A percentile compares a stretch with the other conserved stretches of the same genome.
Evolutionary conservation across 495 filamentous ascomycete species (phyloP).

Genomic region (Platismatia glauca): DNA sequence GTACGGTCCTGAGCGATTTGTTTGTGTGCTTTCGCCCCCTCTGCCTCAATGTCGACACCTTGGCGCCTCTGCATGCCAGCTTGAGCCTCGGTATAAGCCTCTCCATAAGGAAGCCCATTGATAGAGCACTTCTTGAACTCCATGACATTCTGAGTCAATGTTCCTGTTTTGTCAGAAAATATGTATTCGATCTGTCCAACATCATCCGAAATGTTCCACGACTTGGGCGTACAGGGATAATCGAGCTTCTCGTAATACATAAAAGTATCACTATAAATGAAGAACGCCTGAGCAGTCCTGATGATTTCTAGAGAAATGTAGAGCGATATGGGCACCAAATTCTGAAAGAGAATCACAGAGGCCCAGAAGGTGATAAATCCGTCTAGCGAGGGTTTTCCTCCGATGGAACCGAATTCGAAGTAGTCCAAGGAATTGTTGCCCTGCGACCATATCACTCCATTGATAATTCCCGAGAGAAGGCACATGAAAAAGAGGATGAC

Average conservation of each 20-base stretch:
- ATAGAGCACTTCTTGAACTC: constrained; percentile 98
- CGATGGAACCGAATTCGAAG: constrained; percentile 85
- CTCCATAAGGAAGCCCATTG: constrained; percentile 89
- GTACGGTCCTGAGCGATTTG: constrained; percentile 72
- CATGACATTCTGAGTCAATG: constrained; percentile 98
- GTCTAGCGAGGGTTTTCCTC: constrained; percentile 63
- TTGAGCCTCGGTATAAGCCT: constrained; percentile 95
- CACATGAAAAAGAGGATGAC: constrained; percentile 85
- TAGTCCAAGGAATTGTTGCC: constrained; percentile 62
- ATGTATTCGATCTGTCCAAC: constrained; percentile 99
- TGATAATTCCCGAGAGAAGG: constrained; percentile 70
- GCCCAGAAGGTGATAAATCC: constrained; percentile 97
- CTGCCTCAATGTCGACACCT: constrained; percentile 76
- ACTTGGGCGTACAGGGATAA: constrained; percentile 91
- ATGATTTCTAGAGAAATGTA: constrained; percentile 98
- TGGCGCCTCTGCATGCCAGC: constrained; percentile 88
- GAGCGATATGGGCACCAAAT: constrained; percentile 95
- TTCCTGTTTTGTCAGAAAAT: constrained; percentile 99
- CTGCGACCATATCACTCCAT: constrained; percentile 74
- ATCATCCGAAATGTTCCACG: constrained; percentile 99
- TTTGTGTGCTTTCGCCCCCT: constrained; percentile 59
- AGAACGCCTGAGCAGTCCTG: constrained; percentile 84
- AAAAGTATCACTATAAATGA: constrained; percentile 89
- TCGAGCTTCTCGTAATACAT: constrained; percentile 97
- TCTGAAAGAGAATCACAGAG: constrained; percentile 89